A percentile compares a stretch with the other conserved stretches of the same genome.
Evolutionary conservation across 2,329 filamentous ascomycete genomes (phyloP).

Genomic region (Rhynchosporium agropyri): DNA sequence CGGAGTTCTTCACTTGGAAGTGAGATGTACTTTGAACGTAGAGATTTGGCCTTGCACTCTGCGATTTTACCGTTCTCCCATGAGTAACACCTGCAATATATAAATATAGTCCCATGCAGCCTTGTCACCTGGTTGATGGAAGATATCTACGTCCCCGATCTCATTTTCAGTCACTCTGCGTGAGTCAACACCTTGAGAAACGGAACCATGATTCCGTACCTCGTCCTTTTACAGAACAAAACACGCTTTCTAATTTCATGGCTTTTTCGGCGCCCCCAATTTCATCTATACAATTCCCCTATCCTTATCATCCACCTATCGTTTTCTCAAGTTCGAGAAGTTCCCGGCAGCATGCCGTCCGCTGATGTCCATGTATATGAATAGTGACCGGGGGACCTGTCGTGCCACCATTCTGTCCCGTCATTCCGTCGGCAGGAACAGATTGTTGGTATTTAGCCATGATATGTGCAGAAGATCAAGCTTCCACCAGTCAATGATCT

Average conservation of each 20-base stretch:
- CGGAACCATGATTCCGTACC: background rate
- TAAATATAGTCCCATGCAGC: constrained; percentile 27
- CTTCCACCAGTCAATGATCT: background rate
- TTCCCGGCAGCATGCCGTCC: constrained; percentile 4
- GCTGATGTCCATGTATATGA: constrained; percentile 3
- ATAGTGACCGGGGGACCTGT: background rate
- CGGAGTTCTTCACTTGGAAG: background rate
- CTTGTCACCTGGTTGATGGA: constrained; percentile 20
- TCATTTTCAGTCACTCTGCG: background rate
- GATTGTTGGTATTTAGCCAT: constrained; percentile 20
- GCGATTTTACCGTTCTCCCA: background rate
- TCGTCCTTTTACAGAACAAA: background rate
- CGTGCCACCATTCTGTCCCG: constrained; percentile 26
- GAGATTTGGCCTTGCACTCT: background rate
- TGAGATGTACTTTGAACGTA: background rate
- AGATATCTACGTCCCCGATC: constrained; percentile 1
- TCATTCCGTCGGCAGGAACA: constrained; percentile 25
- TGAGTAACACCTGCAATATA: constrained; percentile 18
- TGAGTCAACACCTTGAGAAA: background rate
- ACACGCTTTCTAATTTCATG: background rate
- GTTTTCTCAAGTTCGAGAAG: background rate
- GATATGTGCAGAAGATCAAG: constrained; percentile 5
- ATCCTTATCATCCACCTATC: constrained; percentile 8
- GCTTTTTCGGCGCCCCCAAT: background rate
- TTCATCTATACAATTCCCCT: constrained; percentile 14